Base-by-base conservation (phyloP, 495 filamentous ascomycete species). In the Aspergillus panamensis region DNA sequence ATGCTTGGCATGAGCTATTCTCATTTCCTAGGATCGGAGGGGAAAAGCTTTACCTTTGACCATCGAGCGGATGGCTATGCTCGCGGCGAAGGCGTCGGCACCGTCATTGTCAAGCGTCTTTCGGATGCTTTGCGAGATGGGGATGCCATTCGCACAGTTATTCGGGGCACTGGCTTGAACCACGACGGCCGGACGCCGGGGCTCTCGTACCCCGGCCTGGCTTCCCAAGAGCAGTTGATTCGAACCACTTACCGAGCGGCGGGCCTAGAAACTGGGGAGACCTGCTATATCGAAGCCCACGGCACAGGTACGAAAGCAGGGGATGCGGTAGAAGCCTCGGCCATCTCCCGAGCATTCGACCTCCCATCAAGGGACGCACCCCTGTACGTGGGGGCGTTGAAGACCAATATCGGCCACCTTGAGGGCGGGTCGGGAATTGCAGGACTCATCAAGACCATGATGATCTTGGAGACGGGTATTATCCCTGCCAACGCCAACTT, bases 401-500 rank as follows among this genome's bases (percentile, higher is more conserved):
- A 80, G 52, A 59, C 66, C 10, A 76, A 77, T 55, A 58, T 80
- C 8, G 76, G 78, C 17, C 78, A 79, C 39, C 37, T 68, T 0
- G 74, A 80, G 53, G 63, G 64, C 5, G 67, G 66, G 0, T 64
- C 66, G 19, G 78, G 80, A 1, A n/a, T 59, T 1, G 82, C 83
- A 7, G 79, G 78, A 0, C 20, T 86, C 1, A 63, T 87, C 3
- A 86, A 86, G 67, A 73, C 77, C 0, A 68, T 77, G 1, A 60
- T 79, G 33, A 70, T 76, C 30, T 69, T 87, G 44, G 73, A 77
- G 51, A 69, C 80, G 44, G 63, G 57, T 6, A 51, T 66, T 0
- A 72, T 84, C 13, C 78, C 80, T 0, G 80, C 82, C 0, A 87
- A 84, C 54, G 56, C 80, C 6, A 72, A 79, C 30, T 73, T 85